Conservation (phyloP, 331 rosid species). For the Arachis monticola region DNA sequence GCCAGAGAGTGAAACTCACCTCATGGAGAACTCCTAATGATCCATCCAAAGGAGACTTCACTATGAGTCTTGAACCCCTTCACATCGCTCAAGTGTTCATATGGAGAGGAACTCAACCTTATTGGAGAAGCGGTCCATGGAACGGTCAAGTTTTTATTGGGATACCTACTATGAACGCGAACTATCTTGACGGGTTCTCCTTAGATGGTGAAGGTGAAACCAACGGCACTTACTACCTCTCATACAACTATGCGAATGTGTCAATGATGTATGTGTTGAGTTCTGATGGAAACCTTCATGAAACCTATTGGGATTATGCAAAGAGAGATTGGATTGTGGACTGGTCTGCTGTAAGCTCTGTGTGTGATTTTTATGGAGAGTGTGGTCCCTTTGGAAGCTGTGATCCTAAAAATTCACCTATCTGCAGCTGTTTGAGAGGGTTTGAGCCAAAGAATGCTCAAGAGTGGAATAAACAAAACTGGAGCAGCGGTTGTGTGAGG, state of each 20-base stretch:
- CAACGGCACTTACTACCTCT: neutral
- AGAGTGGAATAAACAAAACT: slow-evolving; percentile 43
- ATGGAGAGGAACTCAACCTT: slow-evolving; percentile 35
- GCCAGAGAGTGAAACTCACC: slow-evolving; percentile 1
- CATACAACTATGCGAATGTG: neutral
- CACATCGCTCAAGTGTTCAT: neutral
- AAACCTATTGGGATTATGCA: neutral
- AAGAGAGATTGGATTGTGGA: neutral
- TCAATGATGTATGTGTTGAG: neutral
- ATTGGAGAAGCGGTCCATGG: slow-evolving; percentile 50
- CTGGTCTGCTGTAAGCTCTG: neutral
- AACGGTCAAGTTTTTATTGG: slow-evolving; percentile 34
- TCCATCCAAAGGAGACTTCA: slow-evolving; percentile 40
- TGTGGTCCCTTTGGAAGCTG: slow-evolving; percentile 53
- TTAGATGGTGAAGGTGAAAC: neutral
- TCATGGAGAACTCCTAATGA: slow-evolving; percentile 45
- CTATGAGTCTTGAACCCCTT: neutral
- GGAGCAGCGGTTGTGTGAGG: slow-evolving; percentile 56
- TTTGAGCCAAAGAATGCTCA: slow-evolving; percentile 39
- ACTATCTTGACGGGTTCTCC: neutral
- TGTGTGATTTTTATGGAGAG: slow-evolving; percentile 41
- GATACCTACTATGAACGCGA: neutral
- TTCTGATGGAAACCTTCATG: neutral
- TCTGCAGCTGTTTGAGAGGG: slow-evolving; percentile 49
- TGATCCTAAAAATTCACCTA: slow-evolving; percentile 26